These are phyloP conservation scores for Metschnikowia cubensis DNA, from an alignment of 805 yeast genomes.

Conservation along the genomic window DNA sequence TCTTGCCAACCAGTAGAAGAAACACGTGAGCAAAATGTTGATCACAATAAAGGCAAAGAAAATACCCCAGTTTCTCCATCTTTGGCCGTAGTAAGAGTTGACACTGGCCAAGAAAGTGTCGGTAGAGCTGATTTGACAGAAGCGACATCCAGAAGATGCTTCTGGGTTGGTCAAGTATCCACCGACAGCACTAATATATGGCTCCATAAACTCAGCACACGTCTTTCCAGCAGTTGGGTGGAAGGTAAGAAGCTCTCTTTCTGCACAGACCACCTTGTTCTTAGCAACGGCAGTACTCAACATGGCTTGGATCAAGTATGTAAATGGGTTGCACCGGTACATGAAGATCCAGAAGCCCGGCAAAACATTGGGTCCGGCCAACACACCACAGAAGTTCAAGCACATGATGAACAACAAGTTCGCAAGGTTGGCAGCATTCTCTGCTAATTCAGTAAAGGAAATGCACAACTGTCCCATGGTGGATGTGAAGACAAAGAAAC, in stretches of 20 bases:
- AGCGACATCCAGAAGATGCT: slow-evolving; percentile 55
- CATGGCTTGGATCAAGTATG: slow-evolving; percentile 46
- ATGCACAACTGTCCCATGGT: slow-evolving; percentile 23
- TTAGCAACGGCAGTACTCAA: slow-evolving; percentile 43
- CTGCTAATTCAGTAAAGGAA: slow-evolving; percentile 21
- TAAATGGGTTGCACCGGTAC: slow-evolving; percentile 71
- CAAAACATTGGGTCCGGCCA: slow-evolving; percentile 52
- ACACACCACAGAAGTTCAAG: slow-evolving; percentile 74
- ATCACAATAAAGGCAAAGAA: slow-evolving; percentile 45
- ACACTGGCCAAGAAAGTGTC: slow-evolving; percentile 52
- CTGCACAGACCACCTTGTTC: slow-evolving; percentile 47
- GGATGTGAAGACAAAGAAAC: slow-evolving; percentile 19
- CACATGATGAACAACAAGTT: slow-evolving; percentile 24
- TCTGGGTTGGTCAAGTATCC: slow-evolving; percentile 60
- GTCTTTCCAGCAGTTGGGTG: slow-evolving; percentile 54
- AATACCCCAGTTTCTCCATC: slow-evolving; percentile 68
- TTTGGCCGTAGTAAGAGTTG: slow-evolving; percentile 42
- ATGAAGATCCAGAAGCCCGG: slow-evolving; percentile 85
- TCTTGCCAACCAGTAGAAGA: slow-evolving; percentile 60
- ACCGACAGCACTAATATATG: slow-evolving; percentile 36
- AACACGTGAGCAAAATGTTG: slow-evolving; percentile 29
- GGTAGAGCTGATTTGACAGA: slow-evolving; percentile 56
- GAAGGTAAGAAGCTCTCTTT: slow-evolving; percentile 25
- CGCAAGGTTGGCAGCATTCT: slow-evolving; percentile 25
- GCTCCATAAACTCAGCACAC: slow-evolving; percentile 52